phyloP scores from a whole-genome alignment of 1,284 basidiomycete genomes.

The Rhodofomes roseus region DNA sequence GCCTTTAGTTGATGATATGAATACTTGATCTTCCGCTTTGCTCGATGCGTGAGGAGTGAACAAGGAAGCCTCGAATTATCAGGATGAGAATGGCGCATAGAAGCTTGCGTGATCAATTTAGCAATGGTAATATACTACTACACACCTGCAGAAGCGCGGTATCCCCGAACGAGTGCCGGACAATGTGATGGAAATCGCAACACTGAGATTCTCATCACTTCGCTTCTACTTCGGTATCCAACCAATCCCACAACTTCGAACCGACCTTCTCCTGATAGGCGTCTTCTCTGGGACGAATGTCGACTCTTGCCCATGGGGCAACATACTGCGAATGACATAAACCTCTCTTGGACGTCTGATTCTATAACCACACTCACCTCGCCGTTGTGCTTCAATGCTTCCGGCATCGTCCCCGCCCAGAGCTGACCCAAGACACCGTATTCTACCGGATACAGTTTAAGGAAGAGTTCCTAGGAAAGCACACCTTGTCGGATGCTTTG shows the following conservation, averaged over 20 bases:
- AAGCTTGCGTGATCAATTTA: too few species aligned
- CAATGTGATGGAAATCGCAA: too few species aligned
- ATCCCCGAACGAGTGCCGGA: too few species aligned
- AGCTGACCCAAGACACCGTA: conserved; percentile 21
- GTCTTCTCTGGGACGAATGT: conserved; percentile 22
- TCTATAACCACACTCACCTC: conserved; percentile 13
- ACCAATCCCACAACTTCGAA: conserved; percentile 38
- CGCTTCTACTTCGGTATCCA: conserved; percentile 36
- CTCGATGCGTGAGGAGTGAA: too few species aligned
- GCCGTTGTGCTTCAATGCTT: conserved; percentile 18
- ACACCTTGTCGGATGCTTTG: background rate
- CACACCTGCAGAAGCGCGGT: too few species aligned
- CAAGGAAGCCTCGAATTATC: background rate
- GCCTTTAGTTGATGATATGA: too few species aligned
- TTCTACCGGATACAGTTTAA: conserved; percentile 13
- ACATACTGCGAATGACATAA: conserved; percentile 31
- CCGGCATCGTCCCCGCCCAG: conserved; percentile 21
- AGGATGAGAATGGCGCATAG: background rate
- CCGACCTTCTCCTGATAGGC: conserved; percentile 34
- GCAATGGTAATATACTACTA: too few species aligned
- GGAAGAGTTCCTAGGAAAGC: background rate
- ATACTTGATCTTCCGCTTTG: too few species aligned
- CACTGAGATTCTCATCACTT: too few species aligned
- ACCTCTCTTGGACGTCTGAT: too few species aligned
- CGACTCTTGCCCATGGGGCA: conserved; percentile 43